Percentiles rank a stretch among this genome's conserved stretches.
These are phyloP conservation scores for Boletus bicolor DNA, from an alignment of 768 basidiomycete genomes.

Conservation along the genomic window DNA sequence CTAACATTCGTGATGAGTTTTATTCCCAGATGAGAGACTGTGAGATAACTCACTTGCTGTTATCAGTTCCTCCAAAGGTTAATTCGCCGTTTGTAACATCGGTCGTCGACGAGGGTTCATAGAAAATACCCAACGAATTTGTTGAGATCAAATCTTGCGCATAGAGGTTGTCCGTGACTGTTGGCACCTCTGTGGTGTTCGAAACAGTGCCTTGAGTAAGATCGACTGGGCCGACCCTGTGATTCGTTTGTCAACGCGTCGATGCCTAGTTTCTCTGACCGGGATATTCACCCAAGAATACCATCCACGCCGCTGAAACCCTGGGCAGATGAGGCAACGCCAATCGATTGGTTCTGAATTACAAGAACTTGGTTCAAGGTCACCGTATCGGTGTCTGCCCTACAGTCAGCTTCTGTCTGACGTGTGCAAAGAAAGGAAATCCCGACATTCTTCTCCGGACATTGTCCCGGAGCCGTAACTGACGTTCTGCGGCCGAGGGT, in stretches of 20 bases:
- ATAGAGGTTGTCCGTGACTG: constrained; percentile 58
- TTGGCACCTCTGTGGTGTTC: constrained; percentile 40
- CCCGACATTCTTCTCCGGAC: constrained; percentile 49
- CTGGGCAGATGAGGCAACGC: constrained; percentile 40
- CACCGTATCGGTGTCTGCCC: constrained; percentile 45
- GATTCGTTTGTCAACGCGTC: not conserved
- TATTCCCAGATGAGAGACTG: not conserved
- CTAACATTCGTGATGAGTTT: constrained; percentile 13
- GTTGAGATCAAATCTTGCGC: constrained; percentile 43
- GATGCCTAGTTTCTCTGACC: not conserved
- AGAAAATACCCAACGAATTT: constrained; percentile 51
- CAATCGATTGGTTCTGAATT: constrained; percentile 47
- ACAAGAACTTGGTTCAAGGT: constrained; percentile 39
- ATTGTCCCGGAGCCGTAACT: constrained; percentile 55
- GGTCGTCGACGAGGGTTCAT: constrained; percentile 41
- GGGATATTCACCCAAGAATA: constrained; percentile 42
- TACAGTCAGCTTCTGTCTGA: not conserved
- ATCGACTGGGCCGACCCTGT: constrained; percentile 49
- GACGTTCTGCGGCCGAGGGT: constrained; percentile 36
- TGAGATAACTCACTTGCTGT: constrained; percentile 34
- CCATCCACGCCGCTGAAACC: constrained; percentile 51
- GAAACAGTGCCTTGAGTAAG: constrained; percentile 46
- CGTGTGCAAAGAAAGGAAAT: not conserved
- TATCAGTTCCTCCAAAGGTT: constrained; percentile 52
- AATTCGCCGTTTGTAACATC: constrained; percentile 49